Evolutionary conservation across 176 grass and related monocot genomes (phyloP).

Genomic region (Carex myosuroides): DNA sequence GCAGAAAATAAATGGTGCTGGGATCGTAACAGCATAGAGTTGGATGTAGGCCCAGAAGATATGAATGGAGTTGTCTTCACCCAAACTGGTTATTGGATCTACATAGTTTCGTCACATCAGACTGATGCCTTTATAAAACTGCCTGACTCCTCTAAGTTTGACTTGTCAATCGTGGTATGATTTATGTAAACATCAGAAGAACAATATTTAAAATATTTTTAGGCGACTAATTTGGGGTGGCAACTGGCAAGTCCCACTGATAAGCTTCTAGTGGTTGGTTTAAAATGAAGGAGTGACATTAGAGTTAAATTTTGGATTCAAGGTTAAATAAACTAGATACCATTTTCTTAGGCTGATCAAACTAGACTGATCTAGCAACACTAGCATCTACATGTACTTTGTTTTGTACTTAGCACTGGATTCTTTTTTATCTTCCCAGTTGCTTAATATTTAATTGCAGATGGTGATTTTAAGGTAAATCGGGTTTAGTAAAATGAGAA

Average conservation of each 20-base stretch:
- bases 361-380: too few species aligned
- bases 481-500: neutral
- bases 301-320: neutral
- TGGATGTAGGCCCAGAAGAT: slow-evolving; percentile 75
- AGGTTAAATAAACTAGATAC: neutral
- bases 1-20: slow-evolving; percentile 84
- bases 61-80: slow-evolving; percentile 67
- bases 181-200: neutral
- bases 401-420: neutral
- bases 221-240: slow-evolving; percentile 12
- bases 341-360: neutral
- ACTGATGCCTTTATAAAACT: slow-evolving; percentile 66
- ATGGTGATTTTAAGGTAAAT: neutral
- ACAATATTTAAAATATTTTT: neutral
- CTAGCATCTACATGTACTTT: neutral
- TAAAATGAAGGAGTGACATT: neutral
- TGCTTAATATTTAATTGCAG: neutral
- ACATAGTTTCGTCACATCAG: slow-evolving; percentile 71
- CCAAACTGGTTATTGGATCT: slow-evolving; percentile 89
- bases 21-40: slow-evolving; percentile 55
- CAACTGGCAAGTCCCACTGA: neutral
- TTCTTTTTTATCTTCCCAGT: neutral
- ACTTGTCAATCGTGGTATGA: slow-evolving; percentile 68
- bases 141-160: slow-evolving; percentile 71
- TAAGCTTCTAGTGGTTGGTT: slow-evolving; percentile 8